These are phyloP conservation scores for Aspergillus felis DNA, from an alignment of 2,329 filamentous ascomycete species.

Conservation along the genomic window DNA sequence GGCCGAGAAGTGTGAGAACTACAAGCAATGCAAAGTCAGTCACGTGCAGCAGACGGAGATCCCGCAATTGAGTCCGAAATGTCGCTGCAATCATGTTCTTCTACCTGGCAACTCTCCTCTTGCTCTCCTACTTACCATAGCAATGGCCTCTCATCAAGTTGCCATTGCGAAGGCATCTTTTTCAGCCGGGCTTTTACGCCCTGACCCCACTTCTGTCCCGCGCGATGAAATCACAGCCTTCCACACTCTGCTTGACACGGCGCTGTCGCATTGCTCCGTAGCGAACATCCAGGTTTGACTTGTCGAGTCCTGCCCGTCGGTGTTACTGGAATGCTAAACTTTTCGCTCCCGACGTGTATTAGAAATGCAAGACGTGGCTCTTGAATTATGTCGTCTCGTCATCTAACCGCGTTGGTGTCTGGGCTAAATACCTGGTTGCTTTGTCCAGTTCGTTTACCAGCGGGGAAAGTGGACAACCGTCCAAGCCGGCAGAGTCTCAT, in stretches of 20 bases:
- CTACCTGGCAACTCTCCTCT: background rate
- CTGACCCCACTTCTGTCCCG: conserved; percentile 66
- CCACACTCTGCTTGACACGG: conserved; percentile 61
- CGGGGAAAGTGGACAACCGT: conserved; percentile 23
- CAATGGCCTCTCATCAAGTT: conserved; percentile 65
- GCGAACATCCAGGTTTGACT: conserved; percentile 83
- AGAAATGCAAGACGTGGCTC: conserved; percentile 89
- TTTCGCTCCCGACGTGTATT: conserved; percentile 26
- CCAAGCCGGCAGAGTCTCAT: conserved; percentile 11
- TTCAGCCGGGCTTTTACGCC: conserved; percentile 66
- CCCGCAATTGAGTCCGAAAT: background rate
- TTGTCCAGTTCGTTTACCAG: conserved; percentile 58
- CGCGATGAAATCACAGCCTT: conserved; percentile 68
- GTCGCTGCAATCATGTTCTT: background rate
- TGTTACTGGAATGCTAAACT: conserved; percentile 34
- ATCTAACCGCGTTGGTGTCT: conserved; percentile 58
- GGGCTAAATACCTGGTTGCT: conserved; percentile 72
- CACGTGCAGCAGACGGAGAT: background rate
- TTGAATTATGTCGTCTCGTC: conserved; percentile 68
- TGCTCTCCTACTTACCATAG: background rate
- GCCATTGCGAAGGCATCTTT: conserved; percentile 78
- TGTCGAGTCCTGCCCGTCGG: conserved; percentile 28
- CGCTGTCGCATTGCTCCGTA: conserved; percentile 68
- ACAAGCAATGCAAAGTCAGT: background rate
- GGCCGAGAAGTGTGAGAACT: background rate